Conservation (phyloP, 208 protist species). For the Tritrichomonas foetus region DNA sequence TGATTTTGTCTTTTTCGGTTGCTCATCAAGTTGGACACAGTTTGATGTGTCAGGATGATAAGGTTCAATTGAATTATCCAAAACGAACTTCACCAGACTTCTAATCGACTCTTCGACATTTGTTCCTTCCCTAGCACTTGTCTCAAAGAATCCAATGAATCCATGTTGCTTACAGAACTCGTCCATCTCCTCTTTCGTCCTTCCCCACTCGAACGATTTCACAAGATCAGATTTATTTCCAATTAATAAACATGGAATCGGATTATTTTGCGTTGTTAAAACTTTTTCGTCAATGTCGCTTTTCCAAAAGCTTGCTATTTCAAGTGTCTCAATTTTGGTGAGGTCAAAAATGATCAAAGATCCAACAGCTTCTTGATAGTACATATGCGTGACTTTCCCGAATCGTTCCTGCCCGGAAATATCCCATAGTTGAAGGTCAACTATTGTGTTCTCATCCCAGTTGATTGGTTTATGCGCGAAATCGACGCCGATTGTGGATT, state of each 20-base stretch:
- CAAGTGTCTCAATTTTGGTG: conserved; percentile 21
- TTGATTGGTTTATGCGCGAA: conserved; percentile 11
- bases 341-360: conserved; percentile 43
- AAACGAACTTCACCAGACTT: not conserved
- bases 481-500: conserved; percentile 39
- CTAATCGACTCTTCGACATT: not conserved
- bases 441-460: conserved; percentile 18
- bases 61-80: not conserved
- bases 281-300: conserved; percentile 46
- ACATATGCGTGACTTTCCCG: not conserved
- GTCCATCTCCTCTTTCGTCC: conserved; percentile 33
- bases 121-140: not conserved
- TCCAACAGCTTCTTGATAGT: conserved; percentile 39
- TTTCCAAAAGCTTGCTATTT: conserved; percentile 43
- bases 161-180: conserved; percentile 5
- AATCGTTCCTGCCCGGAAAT: conserved; percentile 39
- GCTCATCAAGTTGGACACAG: too few relatives aligned
- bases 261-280: not conserved
- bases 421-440: conserved; percentile 39
- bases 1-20: too few relatives aligned
- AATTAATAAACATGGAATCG: conserved; percentile 39
- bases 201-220: not conserved
- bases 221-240: conserved; percentile 43
- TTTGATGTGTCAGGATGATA: too few relatives aligned
- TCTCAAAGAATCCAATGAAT: conserved; percentile 19